Evolutionary conservation across 1,139 yeast genomes (phyloP).

Genomic region (Yamadazyma taylorii): DNA sequence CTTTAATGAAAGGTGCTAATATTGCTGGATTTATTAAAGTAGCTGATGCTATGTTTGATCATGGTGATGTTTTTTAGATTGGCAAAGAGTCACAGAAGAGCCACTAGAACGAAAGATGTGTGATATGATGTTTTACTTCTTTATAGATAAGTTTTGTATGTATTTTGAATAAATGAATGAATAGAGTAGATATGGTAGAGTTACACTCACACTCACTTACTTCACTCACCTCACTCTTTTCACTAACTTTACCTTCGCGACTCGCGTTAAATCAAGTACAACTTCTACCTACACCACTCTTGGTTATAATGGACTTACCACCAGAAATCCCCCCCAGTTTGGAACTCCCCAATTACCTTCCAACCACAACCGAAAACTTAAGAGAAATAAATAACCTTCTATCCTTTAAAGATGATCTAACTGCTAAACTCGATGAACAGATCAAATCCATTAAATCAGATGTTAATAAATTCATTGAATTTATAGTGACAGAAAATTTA

Average conservation of each 20-base stretch:
- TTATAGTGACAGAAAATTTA: constrained; percentile 12
- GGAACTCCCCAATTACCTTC: constrained; percentile 9
- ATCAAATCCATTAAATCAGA: constrained; percentile 8
- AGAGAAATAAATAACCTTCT: not conserved
- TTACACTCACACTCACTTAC: too few relatives aligned
- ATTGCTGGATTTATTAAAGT: constrained; percentile 98
- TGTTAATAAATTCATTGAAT: constrained; percentile 11
- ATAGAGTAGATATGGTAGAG: not conserved
- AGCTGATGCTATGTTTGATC: constrained; percentile 97
- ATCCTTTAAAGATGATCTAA: not conserved
- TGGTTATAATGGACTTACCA: constrained; percentile 3
- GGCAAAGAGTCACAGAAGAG: too few relatives aligned
- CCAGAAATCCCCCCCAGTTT: constrained; percentile 7
- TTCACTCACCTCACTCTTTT: not conserved
- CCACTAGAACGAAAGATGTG: not conserved
- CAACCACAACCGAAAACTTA: constrained; percentile 2
- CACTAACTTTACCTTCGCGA: not conserved
- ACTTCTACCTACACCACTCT: not conserved
- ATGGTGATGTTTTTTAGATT: constrained; percentile 76
- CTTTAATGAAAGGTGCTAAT: constrained; percentile 97
- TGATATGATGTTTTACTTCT: too few relatives aligned
- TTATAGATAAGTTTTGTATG: not conserved
- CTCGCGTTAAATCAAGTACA: not conserved
- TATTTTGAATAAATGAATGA: not conserved
- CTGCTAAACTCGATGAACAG: not conserved